Conservation (phyloP, 805 yeast species). For the Wickerhamiella dianesei region DNA sequence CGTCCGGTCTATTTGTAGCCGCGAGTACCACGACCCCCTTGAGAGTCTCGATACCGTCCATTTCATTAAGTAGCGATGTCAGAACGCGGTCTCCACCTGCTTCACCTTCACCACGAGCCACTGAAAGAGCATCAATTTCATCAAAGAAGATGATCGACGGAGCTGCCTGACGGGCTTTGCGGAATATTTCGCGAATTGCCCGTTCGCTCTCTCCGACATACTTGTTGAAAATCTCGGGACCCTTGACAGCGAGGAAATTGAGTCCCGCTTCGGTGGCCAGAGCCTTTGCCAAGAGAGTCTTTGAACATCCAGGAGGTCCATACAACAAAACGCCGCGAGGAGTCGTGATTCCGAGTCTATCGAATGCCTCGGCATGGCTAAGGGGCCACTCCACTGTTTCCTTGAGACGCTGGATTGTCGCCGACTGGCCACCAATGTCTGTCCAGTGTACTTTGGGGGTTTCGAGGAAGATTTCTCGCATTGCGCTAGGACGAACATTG, state of each 20-base stretch:
- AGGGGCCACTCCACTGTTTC: slow-evolving; percentile 91
- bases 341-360: slow-evolving; percentile 64
- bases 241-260: slow-evolving; percentile 87
- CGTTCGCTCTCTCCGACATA: slow-evolving; percentile 93
- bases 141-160: slow-evolving; percentile 93
- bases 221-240: slow-evolving; percentile 90
- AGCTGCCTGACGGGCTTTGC: slow-evolving; percentile 87
- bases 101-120: slow-evolving; percentile 51
- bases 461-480: slow-evolving; percentile 89
- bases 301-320: slow-evolving; percentile 98
- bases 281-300: slow-evolving; percentile 89
- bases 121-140: slow-evolving; percentile 88
- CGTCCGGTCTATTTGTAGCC: slow-evolving; percentile 91
- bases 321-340: slow-evolving; percentile 88
- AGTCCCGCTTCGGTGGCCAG: slow-evolving; percentile 91
- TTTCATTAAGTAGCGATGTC: slow-evolving; percentile 82
- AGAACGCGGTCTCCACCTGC: slow-evolving; percentile 65
- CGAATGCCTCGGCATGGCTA: slow-evolving; percentile 65
- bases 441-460: slow-evolving; percentile 89
- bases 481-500: slow-evolving; percentile 88
- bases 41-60: slow-evolving; percentile 93
- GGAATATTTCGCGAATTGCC: slow-evolving; percentile 82
- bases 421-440: slow-evolving; percentile 92
- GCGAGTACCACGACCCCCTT: slow-evolving; percentile 90
- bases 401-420: slow-evolving; percentile 60